A percentile compares a stretch with the other conserved stretches of the same genome.
These are phyloP conservation scores for Limnanthes douglasii DNA, from an alignment of 345 rosid species.

Conservation along the genomic window DNA sequence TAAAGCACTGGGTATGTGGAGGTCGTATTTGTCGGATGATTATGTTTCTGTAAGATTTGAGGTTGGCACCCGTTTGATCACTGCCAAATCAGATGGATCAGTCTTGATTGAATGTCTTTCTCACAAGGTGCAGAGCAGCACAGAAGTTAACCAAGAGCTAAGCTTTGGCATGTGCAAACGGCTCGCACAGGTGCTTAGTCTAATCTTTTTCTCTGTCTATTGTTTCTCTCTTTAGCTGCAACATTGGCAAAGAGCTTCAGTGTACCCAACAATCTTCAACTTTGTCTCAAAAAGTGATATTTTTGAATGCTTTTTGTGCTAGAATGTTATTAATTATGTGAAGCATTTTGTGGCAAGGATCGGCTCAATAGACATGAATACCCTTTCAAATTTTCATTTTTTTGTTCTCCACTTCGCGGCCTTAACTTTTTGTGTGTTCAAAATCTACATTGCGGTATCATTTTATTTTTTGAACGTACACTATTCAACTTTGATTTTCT, in stretches of 20 bases:
- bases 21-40: conserved; percentile 28
- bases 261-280: no score
- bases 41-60: conserved; percentile 48
- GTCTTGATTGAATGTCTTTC: conserved; percentile 14
- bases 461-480: no score
- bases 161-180: conserved; percentile 80
- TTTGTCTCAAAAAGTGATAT: no score
- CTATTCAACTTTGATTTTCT: no score
- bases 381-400: no score
- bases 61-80: conserved; percentile 39
- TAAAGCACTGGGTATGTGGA: conserved; percentile 34
- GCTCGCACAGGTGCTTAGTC: conserved; percentile 57
- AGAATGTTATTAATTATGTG: background rate
- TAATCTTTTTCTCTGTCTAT: background rate
- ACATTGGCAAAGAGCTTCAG: no score
- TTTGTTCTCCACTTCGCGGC: no score
- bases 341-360: background rate
- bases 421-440: no score
- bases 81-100: conserved; percentile 23
- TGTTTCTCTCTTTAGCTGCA: background rate
- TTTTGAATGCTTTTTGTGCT: no score
- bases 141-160: conserved; percentile 45
- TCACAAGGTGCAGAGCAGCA: conserved; percentile 23
- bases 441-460: no score
- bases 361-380: background rate